Base-by-base conservation (phyloP, 225 moss, liverwort and hornwort species). In the Anthoceros angustus region DNA sequence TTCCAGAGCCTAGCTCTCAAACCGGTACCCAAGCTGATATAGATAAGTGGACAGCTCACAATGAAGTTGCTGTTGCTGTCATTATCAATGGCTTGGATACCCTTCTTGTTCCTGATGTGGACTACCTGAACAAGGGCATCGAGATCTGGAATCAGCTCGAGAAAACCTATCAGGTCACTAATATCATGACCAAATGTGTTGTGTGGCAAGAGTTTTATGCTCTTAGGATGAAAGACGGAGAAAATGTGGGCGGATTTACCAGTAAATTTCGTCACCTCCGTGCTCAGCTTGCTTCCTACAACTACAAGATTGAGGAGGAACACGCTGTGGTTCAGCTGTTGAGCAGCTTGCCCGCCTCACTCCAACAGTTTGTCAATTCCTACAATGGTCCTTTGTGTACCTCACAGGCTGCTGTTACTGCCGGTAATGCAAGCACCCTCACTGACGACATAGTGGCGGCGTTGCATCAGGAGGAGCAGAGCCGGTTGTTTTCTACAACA, bases 211-310 rank as follows among this genome's bases (percentile, higher is more conserved):
- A 48, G 18, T 48, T 12, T 18, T 48, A 48, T 48, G 46, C 46
- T 18, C 46, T 48, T 2, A 12, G 18, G 18, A 48, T 48, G 46
- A 48, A 48, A 48, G 46, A 48, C 12, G 46, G 46, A 18, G 46
- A 48, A 12, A 48, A 48, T 12, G 46, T 48, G 46, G 46, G 46
- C 46, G 46, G 12, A 18, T 48, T 48, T 48, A 48, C 46, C 46
- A 48, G 46, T 48, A 48, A 48, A 48, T 48, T 48, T 48, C 46
- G 46, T 48, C 46, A 48, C 14, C 46, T 48, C 18, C 46, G 46
- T 12, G 46, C 46, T 48, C 46, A 48, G 46, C 46, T 48, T 48
- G 46, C 46, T 48, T 48, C 46, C 12, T 48, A 12, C 18, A 48
- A 48, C 18, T 12, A 12, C 46, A 48, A 48, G 46, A 48, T 48